Evolutionary conservation across 2,329 filamentous ascomycete genomes (phyloP).

Genomic region (Sporothrix globosa): DNA sequence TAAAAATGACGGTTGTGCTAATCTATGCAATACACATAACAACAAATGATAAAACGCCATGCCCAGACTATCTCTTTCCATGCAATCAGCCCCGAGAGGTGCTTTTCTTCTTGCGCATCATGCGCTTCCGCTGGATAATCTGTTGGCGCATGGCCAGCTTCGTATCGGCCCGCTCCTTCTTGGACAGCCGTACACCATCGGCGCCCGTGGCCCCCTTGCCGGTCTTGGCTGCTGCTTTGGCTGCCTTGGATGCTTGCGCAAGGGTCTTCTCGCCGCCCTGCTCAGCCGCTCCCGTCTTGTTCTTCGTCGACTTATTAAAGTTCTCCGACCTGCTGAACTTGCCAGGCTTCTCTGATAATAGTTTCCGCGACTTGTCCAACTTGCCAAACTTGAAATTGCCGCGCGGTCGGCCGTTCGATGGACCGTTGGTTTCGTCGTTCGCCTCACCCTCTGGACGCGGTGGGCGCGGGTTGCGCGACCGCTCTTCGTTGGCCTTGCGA

Average conservation of each 20-base stretch:
- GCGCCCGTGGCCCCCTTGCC: constrained; percentile 33
- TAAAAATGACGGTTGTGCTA: constrained; percentile 21
- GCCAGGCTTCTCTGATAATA: background rate
- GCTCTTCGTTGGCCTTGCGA: constrained; percentile 65
- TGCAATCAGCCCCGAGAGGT: constrained; percentile 1
- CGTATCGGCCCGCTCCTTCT: constrained; percentile 40
- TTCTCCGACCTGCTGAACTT: constrained; percentile 8
- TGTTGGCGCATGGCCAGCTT: constrained; percentile 61
- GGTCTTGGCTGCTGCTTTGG: constrained; percentile 26
- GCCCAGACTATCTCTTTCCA: background rate
- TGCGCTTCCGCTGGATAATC: constrained; percentile 83
- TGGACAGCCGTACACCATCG: constrained; percentile 31
- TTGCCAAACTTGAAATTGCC: constrained; percentile 28
- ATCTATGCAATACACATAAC: constrained; percentile 4
- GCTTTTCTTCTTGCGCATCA: constrained; percentile 71
- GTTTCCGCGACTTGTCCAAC: background rate
- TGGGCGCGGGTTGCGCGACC: constrained; percentile 37
- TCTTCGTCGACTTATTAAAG: constrained; percentile 28
- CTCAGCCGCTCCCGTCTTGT: constrained; percentile 17
- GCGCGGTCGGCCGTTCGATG: background rate
- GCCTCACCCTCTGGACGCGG: constrained; percentile 42
- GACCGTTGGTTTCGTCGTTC: constrained; percentile 40
- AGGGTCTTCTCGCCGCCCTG: constrained; percentile 9
- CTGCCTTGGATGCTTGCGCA: constrained; percentile 25
- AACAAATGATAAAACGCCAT: constrained; percentile 5